phyloP scores from a whole-genome alignment of 1,284 basidiomycete species.

The Pascua guehoae region DNA sequence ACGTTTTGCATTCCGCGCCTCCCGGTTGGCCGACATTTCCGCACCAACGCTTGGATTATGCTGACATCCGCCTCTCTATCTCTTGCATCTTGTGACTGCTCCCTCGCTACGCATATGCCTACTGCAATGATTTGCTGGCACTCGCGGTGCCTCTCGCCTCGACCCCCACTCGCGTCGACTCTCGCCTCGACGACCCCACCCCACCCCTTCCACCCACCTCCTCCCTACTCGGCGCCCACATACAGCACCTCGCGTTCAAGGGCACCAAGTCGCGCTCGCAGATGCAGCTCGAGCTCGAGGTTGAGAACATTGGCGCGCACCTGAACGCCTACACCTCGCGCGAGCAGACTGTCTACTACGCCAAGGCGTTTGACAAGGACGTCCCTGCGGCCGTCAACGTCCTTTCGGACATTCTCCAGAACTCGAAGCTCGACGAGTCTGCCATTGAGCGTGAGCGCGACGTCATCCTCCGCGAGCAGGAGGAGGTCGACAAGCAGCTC shows the following conservation, averaged over 20 bases:
- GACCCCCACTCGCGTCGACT: no score
- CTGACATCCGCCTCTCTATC: no score
- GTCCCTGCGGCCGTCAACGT: slow-evolving; percentile 90
- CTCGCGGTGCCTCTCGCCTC: no score
- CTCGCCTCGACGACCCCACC: no score
- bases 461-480: slow-evolving; percentile 95
- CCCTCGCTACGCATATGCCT: no score
- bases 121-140: no score
- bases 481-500: slow-evolving; percentile 97
- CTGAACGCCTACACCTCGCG: slow-evolving; percentile 98
- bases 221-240: slow-evolving; percentile 5
- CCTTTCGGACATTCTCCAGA: slow-evolving; percentile 96
- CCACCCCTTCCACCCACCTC: no score
- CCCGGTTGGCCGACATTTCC: no score
- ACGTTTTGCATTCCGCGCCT: neutral
- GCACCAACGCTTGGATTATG: no score
- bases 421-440: slow-evolving; percentile 83
- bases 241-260: slow-evolving; percentile 56
- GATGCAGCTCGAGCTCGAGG: slow-evolving; percentile 90
- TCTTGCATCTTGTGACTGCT: no score
- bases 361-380: slow-evolving; percentile 97
- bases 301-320: slow-evolving; percentile 97
- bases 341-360: slow-evolving; percentile 99
- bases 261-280: slow-evolving; percentile 88
- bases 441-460: slow-evolving; percentile 96